A percentile compares a stretch with the other conserved stretches of the same genome.
These are phyloP conservation scores for Discostella pseudostelligera DNA, from an alignment of 108 stramenopile species.

Conservation along the genomic window DNA sequence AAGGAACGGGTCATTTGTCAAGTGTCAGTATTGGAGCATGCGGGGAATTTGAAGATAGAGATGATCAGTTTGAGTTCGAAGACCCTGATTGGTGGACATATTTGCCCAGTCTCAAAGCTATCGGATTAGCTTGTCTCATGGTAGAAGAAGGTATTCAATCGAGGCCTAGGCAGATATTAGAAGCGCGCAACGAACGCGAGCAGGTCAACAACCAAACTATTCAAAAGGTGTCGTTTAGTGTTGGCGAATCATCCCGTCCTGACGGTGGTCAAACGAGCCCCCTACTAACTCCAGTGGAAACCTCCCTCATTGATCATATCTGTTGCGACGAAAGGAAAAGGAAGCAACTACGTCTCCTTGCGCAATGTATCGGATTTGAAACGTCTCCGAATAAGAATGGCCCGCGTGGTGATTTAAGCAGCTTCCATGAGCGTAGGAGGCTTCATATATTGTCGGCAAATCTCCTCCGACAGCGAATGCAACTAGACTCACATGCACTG, in stretches of 20 bases:
- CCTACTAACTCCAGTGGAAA: conserved; percentile 22
- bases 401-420: conserved; percentile 53
- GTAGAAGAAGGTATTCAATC: conserved; percentile 37
- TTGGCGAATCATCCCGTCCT: conserved; percentile 11
- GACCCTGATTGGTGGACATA: conserved; percentile 89
- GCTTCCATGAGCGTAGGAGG: conserved; percentile 58
- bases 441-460: conserved; percentile 58
- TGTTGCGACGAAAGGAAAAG: conserved; percentile 54
- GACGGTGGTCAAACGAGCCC: conserved; percentile 21
- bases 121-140: conserved; percentile 76
- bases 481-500: conserved; percentile 73
- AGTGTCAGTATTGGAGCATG: background rate
- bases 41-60: conserved; percentile 11
- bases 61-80: conserved; percentile 84
- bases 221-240: conserved; percentile 28
- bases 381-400: conserved; percentile 51
- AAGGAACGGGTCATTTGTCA: background rate
- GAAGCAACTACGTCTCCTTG: conserved; percentile 60
- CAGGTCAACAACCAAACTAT: background rate
- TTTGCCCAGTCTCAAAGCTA: conserved; percentile 84
- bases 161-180: conserved; percentile 26
- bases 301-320: conserved; percentile 41
- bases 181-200: conserved; percentile 1
- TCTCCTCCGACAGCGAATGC: conserved; percentile 58
- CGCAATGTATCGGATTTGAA: conserved; percentile 77